Conservation (phyloP, 2,329 filamentous ascomycete genomes). For the Beauveria sp. region DNA sequence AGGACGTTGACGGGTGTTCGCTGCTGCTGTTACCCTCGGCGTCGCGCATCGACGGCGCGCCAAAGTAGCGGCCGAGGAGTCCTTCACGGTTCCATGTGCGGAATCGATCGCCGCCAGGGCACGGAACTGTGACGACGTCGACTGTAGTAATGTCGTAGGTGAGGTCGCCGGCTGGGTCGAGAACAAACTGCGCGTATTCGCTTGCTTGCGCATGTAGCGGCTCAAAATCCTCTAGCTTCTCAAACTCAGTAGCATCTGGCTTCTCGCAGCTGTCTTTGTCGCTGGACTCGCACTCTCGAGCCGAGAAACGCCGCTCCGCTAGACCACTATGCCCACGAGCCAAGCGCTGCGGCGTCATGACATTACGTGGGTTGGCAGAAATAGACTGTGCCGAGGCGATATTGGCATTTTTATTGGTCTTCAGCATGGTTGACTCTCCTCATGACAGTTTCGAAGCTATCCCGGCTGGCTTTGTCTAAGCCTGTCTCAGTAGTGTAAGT, state of each 20-base stretch:
- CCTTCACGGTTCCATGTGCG: conserved; percentile 46
- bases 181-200: conserved; percentile 19
- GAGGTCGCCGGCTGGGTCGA: conserved; percentile 27
- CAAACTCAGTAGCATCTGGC: not conserved
- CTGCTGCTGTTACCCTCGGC: conserved; percentile 20
- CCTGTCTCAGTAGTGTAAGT: not conserved
- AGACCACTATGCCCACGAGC: not conserved
- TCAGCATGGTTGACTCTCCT: not conserved
- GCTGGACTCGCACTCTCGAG: conserved; percentile 3
- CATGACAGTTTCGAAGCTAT: not conserved
- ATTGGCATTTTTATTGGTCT: not conserved
- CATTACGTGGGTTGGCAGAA: not conserved
- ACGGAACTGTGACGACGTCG: conserved; percentile 46
- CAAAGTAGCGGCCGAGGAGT: conserved; percentile 39
- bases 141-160: conserved; percentile 45
- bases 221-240: not conserved
- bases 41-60: conserved; percentile 31
- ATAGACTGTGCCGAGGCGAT: not conserved
- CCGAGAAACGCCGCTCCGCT: not conserved
- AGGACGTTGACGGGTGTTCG: conserved; percentile 30
- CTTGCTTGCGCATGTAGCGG: not conserved
- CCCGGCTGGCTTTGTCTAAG: not conserved
- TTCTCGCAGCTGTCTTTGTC: conserved; percentile 11
- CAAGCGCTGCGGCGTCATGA: conserved; percentile 1
- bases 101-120: conserved; percentile 44